Base-by-base conservation (phyloP, 2,329 filamentous ascomycete species). In the Hyphodiscus sp. region DNA sequence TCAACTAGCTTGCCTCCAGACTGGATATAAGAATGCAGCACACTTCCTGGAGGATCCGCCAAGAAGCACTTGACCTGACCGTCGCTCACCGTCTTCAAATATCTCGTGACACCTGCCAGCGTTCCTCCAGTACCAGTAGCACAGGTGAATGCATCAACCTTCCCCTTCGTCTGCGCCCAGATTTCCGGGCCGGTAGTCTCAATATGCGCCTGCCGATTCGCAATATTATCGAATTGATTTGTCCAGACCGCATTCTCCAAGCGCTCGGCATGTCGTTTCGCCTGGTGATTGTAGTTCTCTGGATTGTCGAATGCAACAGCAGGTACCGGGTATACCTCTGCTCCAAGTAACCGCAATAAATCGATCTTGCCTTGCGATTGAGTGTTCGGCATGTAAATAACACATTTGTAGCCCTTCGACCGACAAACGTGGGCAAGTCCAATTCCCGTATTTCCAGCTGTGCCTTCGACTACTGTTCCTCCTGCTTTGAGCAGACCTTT, bases 351-450 rank as follows among this genome's bases (percentile, higher is more conserved):
- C 9, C 92, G 81, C 60, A 99, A 77, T 50, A 99, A 80, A 71
- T 97, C 94, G 68, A 99, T 89, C 78, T 99, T 99, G 69, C 91
- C 94, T 74, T 96, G 92, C 19, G 91, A 95, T 75, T 97, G 94
- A 47, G 92, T 97, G 77, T 99, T 88, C 65, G 94, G 94, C 94
- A 99, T 97, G 82, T 97, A 99, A 69, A 99, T 99, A 68, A 97
- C 91, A 49, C 96, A 84, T 69, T 87, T 87, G 79, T 99, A 97
- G 42, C 92, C 94, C 65, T 86, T 87, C 41, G 86, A 89, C 56
- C 92, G 83, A 75, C 94, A 97, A 53, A 99, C 94, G 74, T 97
- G 94, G 19, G 94, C 94, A 44, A 99, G 86, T 1, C 94, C 94
- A 70, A 99, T 99, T 61, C 94, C 94, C 29, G 94, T 99, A 77